phyloP scores from a whole-genome alignment of 306 rosid species.

The Pachyrhizus erosus region DNA sequence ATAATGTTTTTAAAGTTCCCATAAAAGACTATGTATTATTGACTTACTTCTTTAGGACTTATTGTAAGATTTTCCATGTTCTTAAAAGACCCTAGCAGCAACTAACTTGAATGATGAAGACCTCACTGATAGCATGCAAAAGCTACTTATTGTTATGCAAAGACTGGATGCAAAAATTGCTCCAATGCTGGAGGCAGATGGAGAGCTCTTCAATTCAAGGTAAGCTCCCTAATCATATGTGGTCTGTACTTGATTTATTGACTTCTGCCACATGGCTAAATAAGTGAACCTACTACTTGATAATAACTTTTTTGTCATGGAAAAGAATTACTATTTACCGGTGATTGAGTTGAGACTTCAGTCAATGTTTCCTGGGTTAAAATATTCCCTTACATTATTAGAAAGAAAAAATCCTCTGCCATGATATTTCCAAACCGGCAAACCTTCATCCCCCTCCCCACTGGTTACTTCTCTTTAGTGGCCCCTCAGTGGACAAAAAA shows the following conservation, averaged over 20 bases:
- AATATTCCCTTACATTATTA: background rate
- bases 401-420: background rate
- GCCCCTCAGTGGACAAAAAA: background rate
- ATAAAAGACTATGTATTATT: background rate
- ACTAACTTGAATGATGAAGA: slow-evolving; percentile 86
- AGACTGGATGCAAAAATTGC: slow-evolving; percentile 92
- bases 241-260: background rate
- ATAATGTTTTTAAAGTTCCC: background rate
- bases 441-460: background rate
- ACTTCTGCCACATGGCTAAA: background rate
- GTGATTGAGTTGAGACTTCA: background rate
- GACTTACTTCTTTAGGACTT: slow-evolving; percentile 27
- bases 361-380: background rate
- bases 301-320: background rate
- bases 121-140: slow-evolving; percentile 93
- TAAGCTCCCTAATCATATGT: slow-evolving; percentile 36
- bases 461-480: background rate
- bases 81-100: slow-evolving; percentile 90
- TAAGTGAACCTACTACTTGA: slow-evolving; percentile 4
- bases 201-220: slow-evolving; percentile 91
- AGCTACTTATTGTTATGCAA: slow-evolving; percentile 93
- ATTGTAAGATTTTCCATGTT: slow-evolving; percentile 30
- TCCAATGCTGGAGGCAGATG: slow-evolving; percentile 90
- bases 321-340: slow-evolving; percentile 1
- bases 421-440: background rate